Base-by-base conservation (phyloP, 31 red algal species). In the Bonnemaisonia californica region DNA sequence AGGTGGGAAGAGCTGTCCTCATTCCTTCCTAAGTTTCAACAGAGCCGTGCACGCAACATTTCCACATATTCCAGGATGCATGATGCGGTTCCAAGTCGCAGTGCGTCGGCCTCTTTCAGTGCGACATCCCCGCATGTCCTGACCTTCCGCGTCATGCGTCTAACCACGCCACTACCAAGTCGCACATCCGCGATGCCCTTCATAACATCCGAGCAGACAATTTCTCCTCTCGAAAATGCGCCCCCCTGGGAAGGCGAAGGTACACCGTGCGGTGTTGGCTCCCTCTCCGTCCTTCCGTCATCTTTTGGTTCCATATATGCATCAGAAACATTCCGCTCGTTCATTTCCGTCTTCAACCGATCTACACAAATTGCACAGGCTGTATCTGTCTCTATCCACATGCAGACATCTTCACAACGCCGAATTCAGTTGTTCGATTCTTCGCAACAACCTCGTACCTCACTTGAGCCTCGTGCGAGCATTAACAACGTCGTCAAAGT, bases 301-400 rank as follows among this genome's bases (percentile, higher is more conserved):
- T 85, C 90, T 11, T 86, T 93, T 40, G 90, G 90, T 37, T 82
- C 75, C 34, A 86, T 93, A 34, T 93, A 87, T 47, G 90, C 90
- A 2, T 85, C 76, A 2, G 90, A 93, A 38, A 82, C 81, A 16
- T 93, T 93, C 69, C 90, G 90, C 37, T 85, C 82, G n/a, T 86
- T 93, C 60, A 62, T 93, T 34, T 85, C 90, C 2, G 76, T 86
- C 2, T 82, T 63, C 69, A 86, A 81, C 41, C 82, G 70, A 3
- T 81, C 90, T 18, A 39, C 24, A 23, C 41, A 59, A 18, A 39
- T 76, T 59, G 82, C 85, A 41, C 74, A 86, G 29, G 27, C 61
- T 39, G 82, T 93, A 27, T 77, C 69, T 26, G 27, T 90, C 38
- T 54, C 33, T 9, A 77, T 90, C 57, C 69, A 76, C 32, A 61